Conservation (phyloP, 2,329 filamentous ascomycete species). For the Chalara sp. region DNA sequence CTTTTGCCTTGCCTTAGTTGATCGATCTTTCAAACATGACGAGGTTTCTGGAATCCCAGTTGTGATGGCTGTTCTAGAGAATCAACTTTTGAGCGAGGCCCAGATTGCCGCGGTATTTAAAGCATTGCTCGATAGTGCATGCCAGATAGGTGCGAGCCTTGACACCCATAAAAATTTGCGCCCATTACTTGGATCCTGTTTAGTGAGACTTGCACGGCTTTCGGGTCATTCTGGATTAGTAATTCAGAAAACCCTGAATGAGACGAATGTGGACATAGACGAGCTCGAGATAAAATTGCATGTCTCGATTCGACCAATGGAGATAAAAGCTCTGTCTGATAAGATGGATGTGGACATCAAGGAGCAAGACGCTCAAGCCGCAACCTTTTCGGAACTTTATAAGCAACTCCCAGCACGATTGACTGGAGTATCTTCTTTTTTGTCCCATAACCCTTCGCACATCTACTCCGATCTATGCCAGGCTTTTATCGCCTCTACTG, state of each 20-base stretch:
- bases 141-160: conserved; percentile 47
- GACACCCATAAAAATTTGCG: conserved; percentile 50
- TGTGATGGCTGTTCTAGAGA: conserved; percentile 55
- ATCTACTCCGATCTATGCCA: conserved; percentile 53
- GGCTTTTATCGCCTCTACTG: conserved; percentile 48
- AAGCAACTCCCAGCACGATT: conserved; percentile 25
- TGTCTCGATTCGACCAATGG: conserved; percentile 55
- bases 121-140: conserved; percentile 52
- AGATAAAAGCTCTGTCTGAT: conserved; percentile 39
- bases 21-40: conserved; percentile 53
- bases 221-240: conserved; percentile 51
- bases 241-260: conserved; percentile 61
- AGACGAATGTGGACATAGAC: conserved; percentile 65
- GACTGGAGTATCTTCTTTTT: conserved; percentile 41
- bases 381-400: conserved; percentile 17
- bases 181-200: conserved; percentile 55
- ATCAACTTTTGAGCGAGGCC: conserved; percentile 53
- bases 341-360: conserved; percentile 37
- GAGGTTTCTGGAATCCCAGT: conserved; percentile 49
- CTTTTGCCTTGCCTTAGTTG: conserved; percentile 58
- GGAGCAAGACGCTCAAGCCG: conserved; percentile 1
- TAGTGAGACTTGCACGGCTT: conserved; percentile 60
- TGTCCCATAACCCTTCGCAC: conserved; percentile 41
- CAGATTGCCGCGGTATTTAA: conserved; percentile 62
- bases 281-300: conserved; percentile 70